A percentile compares a stretch with the other conserved stretches of the same genome.
Evolutionary conservation across 116 monocot species (phyloP).

Genomic region (Papilionanthe hybrid): DNA sequence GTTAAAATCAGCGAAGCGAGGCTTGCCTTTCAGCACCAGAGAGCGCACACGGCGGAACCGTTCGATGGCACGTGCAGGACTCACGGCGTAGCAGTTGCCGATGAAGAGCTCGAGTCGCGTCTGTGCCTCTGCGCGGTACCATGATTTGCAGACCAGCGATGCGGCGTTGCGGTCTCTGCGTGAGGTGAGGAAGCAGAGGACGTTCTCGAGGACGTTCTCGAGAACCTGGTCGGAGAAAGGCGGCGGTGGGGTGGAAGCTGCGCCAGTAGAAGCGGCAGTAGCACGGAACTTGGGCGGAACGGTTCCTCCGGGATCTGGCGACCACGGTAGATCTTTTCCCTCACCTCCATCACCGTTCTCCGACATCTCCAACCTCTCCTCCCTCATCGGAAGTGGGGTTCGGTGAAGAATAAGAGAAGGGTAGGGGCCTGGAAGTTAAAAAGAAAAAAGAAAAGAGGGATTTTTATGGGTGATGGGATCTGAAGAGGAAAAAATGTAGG

Average conservation of each 20-base stretch:
- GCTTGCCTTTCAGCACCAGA: constrained; percentile 72
- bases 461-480: neutral
- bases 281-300: neutral
- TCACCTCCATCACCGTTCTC: constrained; percentile 19
- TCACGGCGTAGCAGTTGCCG: constrained; percentile 84
- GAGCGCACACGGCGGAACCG: constrained; percentile 42
- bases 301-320: neutral
- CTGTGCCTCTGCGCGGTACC: constrained; percentile 66
- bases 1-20: constrained; percentile 79
- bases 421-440: too few relatives aligned
- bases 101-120: constrained; percentile 70
- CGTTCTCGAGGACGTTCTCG: constrained; percentile 70
- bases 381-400: neutral
- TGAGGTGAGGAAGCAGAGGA: constrained; percentile 57
- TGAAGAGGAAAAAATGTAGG: neutral
- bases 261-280: neutral
- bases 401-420: neutral
- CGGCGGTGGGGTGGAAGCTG: neutral
- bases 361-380: constrained; percentile 12
- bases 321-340: neutral
- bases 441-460: too few relatives aligned
- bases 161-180: constrained; percentile 60
- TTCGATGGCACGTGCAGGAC: constrained; percentile 32
- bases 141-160: constrained; percentile 59
- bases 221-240: constrained; percentile 53